Evolutionary conservation across 768 basidiomycete species (phyloP), one percentile per base, ranked within the genome.

Genomic region (Lentinula edodes): DNA sequence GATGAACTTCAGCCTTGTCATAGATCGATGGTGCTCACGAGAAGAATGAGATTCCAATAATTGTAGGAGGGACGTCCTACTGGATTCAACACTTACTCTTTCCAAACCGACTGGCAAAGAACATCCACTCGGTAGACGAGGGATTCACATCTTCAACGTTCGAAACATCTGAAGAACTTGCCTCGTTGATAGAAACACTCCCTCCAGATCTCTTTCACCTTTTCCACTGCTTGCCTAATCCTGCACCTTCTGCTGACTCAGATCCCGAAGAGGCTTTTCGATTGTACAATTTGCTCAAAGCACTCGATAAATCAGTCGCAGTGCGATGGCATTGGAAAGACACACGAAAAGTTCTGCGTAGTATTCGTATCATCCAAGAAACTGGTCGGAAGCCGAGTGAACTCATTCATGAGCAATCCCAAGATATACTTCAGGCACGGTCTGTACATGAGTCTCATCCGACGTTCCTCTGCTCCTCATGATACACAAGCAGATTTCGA

Each of bases 31-130:
- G 90, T 60, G 87, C 89, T 8, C 85, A 93, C 67, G 64, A 66
- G 42, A 76, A 80, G 62, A 72, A 80, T 3, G 75, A 88, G 61
- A 72, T 98, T 6, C 96, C 97, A 0, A 91, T 99, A 60, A 78
- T 96, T 6, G 95, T 96, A 51, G 97, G 97, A 2, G 97, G 97
- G 5, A 98, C 97, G 2, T 86, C 93, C 3, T 99, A 99, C 71
- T 99, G 95, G 89, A 91, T 96, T 28, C 96, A 99, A 68, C 93
- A 99, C 70, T 85, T 97, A 42, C 77, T 98, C 12, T 98, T 98
- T 69, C 91, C 95, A 0, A 85, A 88, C 68, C 83, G 90, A 23
- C 77, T 95, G 39, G 75, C 73, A 52, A 66, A 70, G 6, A 74
- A 74, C 52, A 66, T 64, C 23, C 68, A 52, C 23, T 52, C 62